A percentile compares a stretch with the other conserved stretches of the same genome.
phyloP scores from a whole-genome alignment of 495 filamentous ascomycete species.

The Beverwykella pulmonaria region DNA sequence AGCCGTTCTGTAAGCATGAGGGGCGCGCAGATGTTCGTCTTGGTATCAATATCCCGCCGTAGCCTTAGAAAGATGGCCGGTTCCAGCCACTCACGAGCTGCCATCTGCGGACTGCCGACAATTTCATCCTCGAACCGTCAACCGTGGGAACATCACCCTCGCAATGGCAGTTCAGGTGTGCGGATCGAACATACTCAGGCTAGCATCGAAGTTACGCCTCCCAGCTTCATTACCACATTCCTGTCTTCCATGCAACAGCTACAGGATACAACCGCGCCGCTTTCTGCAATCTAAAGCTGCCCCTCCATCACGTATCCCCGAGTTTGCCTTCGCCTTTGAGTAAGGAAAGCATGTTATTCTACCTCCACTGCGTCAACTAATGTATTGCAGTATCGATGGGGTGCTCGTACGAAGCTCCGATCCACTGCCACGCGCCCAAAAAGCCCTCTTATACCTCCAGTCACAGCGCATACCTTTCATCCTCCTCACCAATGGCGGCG shows the following conservation, averaged over 20 bases:
- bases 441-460: conserved; percentile 72
- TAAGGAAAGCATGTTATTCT: conserved; percentile 49
- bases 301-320: conserved; percentile 46
- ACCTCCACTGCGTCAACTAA: conserved; percentile 1
- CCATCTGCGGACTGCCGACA: background rate
- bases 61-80: background rate
- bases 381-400: conserved; percentile 76
- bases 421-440: conserved; percentile 78
- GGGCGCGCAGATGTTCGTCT: background rate
- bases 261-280: conserved; percentile 16
- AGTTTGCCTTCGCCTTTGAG: conserved; percentile 87
- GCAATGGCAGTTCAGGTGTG: background rate
- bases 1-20: background rate
- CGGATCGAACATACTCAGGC: background rate
- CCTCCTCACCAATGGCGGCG: conserved; percentile 87
- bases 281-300: conserved; percentile 21
- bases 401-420: conserved; percentile 85
- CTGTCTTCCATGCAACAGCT: background rate
- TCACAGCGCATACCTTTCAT: conserved; percentile 75
- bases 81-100: too few relatives aligned
- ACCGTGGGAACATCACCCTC: background rate
- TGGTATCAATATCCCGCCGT: background rate
- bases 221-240: background rate
- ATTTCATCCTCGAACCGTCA: background rate
- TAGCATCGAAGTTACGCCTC: background rate